Evolutionary conservation across 768 basidiomycete genomes (phyloP).

Genomic region (Mycena kentingensis): DNA sequence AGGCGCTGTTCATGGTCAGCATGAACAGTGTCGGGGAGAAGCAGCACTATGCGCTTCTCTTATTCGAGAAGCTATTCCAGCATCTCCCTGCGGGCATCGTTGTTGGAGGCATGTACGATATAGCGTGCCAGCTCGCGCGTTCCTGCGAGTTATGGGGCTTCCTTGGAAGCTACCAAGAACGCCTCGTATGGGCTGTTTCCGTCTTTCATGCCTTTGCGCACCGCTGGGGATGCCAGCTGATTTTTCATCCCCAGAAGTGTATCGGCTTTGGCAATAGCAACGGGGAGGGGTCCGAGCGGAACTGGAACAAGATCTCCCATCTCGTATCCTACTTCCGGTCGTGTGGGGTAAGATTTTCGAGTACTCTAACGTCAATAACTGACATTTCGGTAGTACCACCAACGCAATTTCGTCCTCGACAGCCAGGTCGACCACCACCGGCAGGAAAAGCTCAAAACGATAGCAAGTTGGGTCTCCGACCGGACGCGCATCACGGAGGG

Average conservation of each 20-base stretch:
- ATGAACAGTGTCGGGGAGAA: slow-evolving; percentile 34
- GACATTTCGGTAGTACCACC: background rate
- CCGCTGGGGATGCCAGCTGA: slow-evolving; percentile 39
- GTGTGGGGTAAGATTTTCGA: slow-evolving; percentile 30
- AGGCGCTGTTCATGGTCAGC: slow-evolving; percentile 34
- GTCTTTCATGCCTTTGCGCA: slow-evolving; percentile 45
- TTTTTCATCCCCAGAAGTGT: slow-evolving; percentile 33
- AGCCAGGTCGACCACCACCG: slow-evolving; percentile 30
- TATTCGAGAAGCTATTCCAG: slow-evolving; percentile 31
- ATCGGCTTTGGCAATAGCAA: slow-evolving; percentile 32
- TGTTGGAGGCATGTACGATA: slow-evolving; percentile 28
- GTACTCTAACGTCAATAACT: background rate
- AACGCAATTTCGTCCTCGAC: slow-evolving; percentile 22
- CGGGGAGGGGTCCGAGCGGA: slow-evolving; percentile 36
- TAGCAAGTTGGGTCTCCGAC: slow-evolving; percentile 35
- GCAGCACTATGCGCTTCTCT: slow-evolving; percentile 32
- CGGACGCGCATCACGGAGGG: slow-evolving; percentile 14
- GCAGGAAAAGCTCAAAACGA: slow-evolving; percentile 24
- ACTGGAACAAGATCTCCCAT: slow-evolving; percentile 37
- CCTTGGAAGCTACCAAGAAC: background rate
- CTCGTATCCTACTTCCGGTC: slow-evolving; percentile 36
- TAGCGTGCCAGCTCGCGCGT: slow-evolving; percentile 32
- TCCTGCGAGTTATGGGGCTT: slow-evolving; percentile 11
- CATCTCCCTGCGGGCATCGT: slow-evolving; percentile 25
- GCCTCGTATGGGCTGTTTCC: slow-evolving; percentile 33